Conservation (phyloP, 78 protist genomes). For the Guillardia theta region DNA sequence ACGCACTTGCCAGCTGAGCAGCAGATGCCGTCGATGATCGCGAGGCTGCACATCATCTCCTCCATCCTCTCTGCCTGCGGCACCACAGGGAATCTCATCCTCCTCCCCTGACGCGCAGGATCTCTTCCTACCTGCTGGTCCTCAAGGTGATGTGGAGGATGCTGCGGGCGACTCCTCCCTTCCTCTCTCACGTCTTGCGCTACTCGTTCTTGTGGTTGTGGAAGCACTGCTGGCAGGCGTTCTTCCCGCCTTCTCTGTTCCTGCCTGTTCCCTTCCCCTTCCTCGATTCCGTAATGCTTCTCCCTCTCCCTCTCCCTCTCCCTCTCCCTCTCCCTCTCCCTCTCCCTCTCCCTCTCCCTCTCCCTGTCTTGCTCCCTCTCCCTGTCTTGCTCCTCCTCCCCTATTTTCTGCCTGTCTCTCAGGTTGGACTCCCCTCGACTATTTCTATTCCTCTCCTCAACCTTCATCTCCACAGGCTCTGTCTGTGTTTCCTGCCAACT, state of each 20-base stretch:
- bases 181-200: background rate
- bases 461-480: no score
- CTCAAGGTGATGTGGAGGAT: no score
- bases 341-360: background rate
- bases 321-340: background rate
- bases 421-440: no score
- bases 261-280: background rate
- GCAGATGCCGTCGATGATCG: no score
- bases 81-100: no score
- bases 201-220: background rate
- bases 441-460: no score
- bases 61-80: no score
- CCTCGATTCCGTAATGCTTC: background rate
- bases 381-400: background rate
- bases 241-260: background rate
- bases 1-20: no score
- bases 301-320: background rate
- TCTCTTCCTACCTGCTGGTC: background rate
- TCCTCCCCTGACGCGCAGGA: background rate
- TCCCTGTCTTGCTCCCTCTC: background rate
- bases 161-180: background rate
- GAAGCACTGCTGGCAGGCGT: background rate
- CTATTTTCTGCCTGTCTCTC: background rate
- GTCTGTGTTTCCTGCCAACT: no score
- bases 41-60: no score